phyloP scores from a whole-genome alignment of 805 yeast species.

The Vanderwaltozyma yarrowii region DNA sequence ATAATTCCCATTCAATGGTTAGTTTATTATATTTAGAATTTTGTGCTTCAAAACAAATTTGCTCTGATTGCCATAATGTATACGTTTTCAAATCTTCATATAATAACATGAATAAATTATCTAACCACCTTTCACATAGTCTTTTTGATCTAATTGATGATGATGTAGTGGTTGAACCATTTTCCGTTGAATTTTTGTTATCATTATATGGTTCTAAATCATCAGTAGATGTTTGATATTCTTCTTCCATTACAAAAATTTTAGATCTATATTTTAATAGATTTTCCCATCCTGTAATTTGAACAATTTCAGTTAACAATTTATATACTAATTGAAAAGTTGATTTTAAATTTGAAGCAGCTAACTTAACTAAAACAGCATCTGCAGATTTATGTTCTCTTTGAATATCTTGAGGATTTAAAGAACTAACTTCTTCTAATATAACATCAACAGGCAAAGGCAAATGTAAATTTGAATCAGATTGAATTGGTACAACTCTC shows the following conservation, averaged over 20 bases:
- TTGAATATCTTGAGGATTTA: constrained; percentile 55
- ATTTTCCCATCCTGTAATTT: constrained; percentile 65
- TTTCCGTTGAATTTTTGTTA: neutral
- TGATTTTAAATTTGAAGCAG: constrained; percentile 57
- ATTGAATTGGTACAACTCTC: constrained; percentile 42
- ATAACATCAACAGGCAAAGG: constrained; percentile 72
- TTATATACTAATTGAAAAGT: constrained; percentile 50
- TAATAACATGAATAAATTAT: constrained; percentile 56
- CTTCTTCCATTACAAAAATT: constrained; percentile 62
- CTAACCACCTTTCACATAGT: constrained; percentile 71
- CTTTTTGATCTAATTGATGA: constrained; percentile 49
- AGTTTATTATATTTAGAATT: constrained; percentile 67
- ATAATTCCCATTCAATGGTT: constrained; percentile 84
- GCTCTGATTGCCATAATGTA: constrained; percentile 90
- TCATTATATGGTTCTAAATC: neutral
- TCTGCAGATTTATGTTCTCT: constrained; percentile 58
- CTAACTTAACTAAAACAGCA: constrained; percentile 49
- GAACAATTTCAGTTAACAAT: constrained; percentile 53
- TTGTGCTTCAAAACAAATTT: constrained; percentile 80
- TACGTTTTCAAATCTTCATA: constrained; percentile 73
- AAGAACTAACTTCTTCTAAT: constrained; percentile 53
- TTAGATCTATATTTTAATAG: constrained; percentile 47
- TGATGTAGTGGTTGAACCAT: constrained; percentile 2
- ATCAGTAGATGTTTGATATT: constrained; percentile 31
- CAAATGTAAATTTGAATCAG: constrained; percentile 40